Base-by-base conservation (phyloP, 169 alveolate genomes). In the Neospora caninum region DNA sequence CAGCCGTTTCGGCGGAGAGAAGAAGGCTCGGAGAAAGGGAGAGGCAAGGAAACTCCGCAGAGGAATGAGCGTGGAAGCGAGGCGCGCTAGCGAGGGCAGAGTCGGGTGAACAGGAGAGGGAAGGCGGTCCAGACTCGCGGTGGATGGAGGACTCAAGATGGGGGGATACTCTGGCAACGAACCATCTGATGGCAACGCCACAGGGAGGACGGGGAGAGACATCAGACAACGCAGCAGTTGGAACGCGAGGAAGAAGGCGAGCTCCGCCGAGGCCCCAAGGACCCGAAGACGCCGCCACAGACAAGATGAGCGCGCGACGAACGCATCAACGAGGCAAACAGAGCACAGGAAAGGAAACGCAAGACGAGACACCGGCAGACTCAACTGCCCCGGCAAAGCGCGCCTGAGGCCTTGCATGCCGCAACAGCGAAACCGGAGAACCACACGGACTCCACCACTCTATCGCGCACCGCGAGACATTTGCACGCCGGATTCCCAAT, bases 41-140 rank as follows among this genome's bases (percentile, higher is more conserved):
- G 67, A 82, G 39, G 89, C 29, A 4, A 82, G 36, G 89, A 82
- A 38, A 43, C 53, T 42, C 53, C 67, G 53, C 2, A 82, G 34
- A 36, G 89, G 89, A 82, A 82, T 18, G 38, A 82, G 89, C 31
- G 89, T 42, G 22, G 89, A 42, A 34, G 41, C n/a, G 16, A 82
- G 38, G 25, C 0, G 67, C 0, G 89, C 13, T 1, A 42, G 89
- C 22, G 89, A 31, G 38, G 34, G 39, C 69, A 82, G 39, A 29
- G 89, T 0, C 2, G 89, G 89, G 22, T 4, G 89, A 41, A n/a
- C 25, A n/a, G 42, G 42, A 41, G 84, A 73, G 45, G 43, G 9
- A n/a, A 73, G 42, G 13, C 27, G 42, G 43, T 34, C 20, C 39
- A 73, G 16, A n/a, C 39, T 2, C 84, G 84, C 18, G 84, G 43